Base-by-base conservation (phyloP, 192 early-diverging fungal genomes). In the Phlyctochytrium planicorne region DNA sequence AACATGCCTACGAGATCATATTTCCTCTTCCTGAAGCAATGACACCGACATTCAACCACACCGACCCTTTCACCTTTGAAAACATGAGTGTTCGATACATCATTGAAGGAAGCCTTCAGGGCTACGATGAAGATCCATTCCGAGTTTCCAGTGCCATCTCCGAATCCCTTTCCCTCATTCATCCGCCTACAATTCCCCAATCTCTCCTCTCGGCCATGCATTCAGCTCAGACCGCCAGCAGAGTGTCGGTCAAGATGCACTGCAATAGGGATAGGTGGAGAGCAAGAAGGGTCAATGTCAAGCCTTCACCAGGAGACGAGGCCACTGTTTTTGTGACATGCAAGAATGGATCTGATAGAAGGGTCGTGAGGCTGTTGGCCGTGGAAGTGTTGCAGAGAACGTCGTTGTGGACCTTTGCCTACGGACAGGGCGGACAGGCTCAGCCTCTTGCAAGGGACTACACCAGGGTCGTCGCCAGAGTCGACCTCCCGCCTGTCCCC, bases 211-310 rank as follows among this genome's bases (percentile, higher is more conserved):
- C 55, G 16, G 12, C 40, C 6, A 47, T 47, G 40, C 40, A 47
- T 20, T 14, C 10, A 14, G 40, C 40, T 20, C 55, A 57, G 25
- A 57, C 55, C 55, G 6, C 55, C 25, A 10, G 27, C 55, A 12
- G 55, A 12, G 55, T 57, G 20, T 10, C 55, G 6, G 55, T 57
- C 16, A 57, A 57, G 55, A 12, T 57, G 14, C 55, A 57, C 55
- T 10, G 12, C 55, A 12, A 27, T 6, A 12, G 55, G 14, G 55
- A 57, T 27, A 12, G 55, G 14, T 57, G 55, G 55, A 10, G 16
- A 6, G n/a, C n/a, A n/a, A n/a, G n/a, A n/a, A n/a, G n/a, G n/a
- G n/a, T n/a, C n/a, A n/a, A n/a, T n/a, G n/a, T n/a, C n/a, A n/a
- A n/a, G n/a, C 40, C 40, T 6, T 6, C 10, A 6, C 25, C 55